Conservation (phyloP, 177 flowering plant species). For the Vitis hybrid region DNA sequence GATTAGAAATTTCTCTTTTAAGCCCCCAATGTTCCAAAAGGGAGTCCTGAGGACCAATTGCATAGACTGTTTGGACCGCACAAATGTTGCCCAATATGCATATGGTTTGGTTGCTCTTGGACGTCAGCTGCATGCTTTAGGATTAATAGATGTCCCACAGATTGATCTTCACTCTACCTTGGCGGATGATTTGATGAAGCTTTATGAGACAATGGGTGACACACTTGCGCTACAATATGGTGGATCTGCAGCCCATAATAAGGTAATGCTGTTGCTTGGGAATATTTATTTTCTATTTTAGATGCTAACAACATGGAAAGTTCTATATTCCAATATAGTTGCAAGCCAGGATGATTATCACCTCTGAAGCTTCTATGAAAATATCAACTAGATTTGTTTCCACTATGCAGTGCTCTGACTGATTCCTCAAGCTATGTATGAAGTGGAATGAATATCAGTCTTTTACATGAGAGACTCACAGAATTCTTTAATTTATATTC, state of each 20-base stretch:
- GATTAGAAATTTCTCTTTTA: slow-evolving; percentile 22
- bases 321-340: not conserved
- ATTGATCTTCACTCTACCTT: slow-evolving; percentile 61
- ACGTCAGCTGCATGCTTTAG: slow-evolving; percentile 69
- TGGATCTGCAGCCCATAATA: slow-evolving; percentile 98
- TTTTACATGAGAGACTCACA: not conserved
- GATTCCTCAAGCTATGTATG: not conserved
- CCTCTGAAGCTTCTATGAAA: not conserved
- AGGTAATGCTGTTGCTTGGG: slow-evolving; percentile 45
- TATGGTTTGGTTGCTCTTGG: slow-evolving; percentile 88
- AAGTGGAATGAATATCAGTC: not conserved
- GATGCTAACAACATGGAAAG: not conserved
- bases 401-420: not conserved
- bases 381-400: not conserved
- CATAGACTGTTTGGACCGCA: slow-evolving; percentile 96
- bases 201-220: slow-evolving; percentile 94
- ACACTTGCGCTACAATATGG: slow-evolving; percentile 95
- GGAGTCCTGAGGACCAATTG: slow-evolving; percentile 95
- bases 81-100: slow-evolving; percentile 93
- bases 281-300: too few relatives aligned
- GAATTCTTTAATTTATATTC: too few relatives aligned
- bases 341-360: not conserved
- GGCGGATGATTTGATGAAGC: slow-evolving; percentile 66
- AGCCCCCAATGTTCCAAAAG: slow-evolving; percentile 57
- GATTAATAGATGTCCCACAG: slow-evolving; percentile 42